Conservation (phyloP, 2,329 filamentous ascomycete genomes). For the Apiospora sp. region DNA sequence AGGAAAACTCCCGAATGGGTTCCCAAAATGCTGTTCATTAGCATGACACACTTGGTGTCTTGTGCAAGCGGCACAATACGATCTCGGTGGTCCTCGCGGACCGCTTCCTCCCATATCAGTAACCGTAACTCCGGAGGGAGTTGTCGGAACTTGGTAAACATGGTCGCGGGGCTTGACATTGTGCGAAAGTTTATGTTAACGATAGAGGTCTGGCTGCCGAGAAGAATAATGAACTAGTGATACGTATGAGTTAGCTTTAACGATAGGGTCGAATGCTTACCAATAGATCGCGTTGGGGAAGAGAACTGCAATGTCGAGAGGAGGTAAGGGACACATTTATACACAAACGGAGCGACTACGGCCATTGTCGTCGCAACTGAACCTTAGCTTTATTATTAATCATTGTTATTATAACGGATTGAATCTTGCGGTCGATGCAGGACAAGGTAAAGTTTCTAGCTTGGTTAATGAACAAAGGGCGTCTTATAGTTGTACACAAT, state of each 20-base stretch:
- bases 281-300: background rate
- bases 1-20: background rate
- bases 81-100: background rate
- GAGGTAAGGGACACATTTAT: background rate
- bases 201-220: no score
- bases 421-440: background rate
- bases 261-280: background rate
- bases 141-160: background rate
- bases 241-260: background rate
- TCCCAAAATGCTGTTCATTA: background rate
- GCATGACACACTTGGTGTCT: background rate
- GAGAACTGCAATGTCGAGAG: background rate
- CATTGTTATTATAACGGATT: background rate
- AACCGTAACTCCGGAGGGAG: background rate
- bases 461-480: no score
- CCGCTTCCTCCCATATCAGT: background rate
- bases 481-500: no score
- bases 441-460: no score
- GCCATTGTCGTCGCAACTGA: background rate
- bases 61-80: background rate
- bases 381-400: background rate
- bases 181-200: background rate
- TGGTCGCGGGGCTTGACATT: background rate
- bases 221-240: no score
- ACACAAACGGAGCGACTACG: background rate